Base-by-base conservation (phyloP, 1,284 basidiomycete species). In the Marasmius tenuissimus region DNA sequence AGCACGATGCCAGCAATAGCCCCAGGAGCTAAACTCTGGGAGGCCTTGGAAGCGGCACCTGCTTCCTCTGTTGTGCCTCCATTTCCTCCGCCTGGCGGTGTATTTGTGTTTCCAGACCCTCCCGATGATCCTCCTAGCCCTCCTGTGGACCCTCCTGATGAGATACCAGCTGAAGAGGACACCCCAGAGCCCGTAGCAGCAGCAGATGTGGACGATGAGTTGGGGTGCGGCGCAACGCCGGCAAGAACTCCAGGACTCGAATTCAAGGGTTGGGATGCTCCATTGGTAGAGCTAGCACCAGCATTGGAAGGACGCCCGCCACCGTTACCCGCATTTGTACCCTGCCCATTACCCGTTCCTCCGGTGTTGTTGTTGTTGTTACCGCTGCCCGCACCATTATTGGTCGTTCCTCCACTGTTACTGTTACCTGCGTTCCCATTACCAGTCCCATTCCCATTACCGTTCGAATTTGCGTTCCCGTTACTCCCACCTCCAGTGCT, bases 1-100 rank as follows among this genome's bases (percentile, higher is more conserved):
- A 76, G 52, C 33, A 66, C 63, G 38, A 77, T 72, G 50, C 70
- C 73, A 10, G 67, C 70, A 33, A 72, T 68, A 9, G 69, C 72
- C 55, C 70, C 71, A 0, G 63, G 59, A 12, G 75, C 72, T 7
- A 77, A 38, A 7, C 57, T 58, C 1, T 63, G 47, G 34, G 42
- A n/a, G 39, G 9, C 33, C 16, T 62, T 12, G 60, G 59, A 5
- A 60, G 64, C 47, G 45, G 5, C 50, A 48, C 34, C 35, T 7
- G 64, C 48, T 10, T 54, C 22, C 38, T n/a, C 34, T 1, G 27
- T n/a, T 3, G 16, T 47, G 14, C n/a, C 18, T 7, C 57, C 48
- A 56, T 38, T 52, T 54, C 27, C 48, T 54, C 27, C 48, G 16
- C 58, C 52, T 16, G 48, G 20, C 2, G 38, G 2, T 9, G 18